phyloP scores from a whole-genome alignment of 2,329 filamentous ascomycete species.

The Cryphonectria naterciae region DNA sequence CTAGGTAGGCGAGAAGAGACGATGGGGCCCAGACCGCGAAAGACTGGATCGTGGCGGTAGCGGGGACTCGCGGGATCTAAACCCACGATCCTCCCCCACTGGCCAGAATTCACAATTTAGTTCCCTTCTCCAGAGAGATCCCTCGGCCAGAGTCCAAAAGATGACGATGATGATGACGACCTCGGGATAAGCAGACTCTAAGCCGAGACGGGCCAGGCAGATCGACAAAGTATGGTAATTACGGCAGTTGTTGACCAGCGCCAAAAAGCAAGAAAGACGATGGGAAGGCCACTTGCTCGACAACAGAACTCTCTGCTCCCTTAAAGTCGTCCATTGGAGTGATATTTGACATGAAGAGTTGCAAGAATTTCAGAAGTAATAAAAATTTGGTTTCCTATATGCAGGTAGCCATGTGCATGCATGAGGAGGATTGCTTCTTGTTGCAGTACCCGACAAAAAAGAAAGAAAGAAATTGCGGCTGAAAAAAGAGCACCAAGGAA shows the following conservation, averaged over 20 bases:
- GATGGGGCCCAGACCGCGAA: neutral
- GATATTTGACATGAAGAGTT: neutral
- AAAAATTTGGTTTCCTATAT: neutral
- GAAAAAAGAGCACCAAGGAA: slow-evolving; percentile 12
- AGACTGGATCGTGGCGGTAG: neutral
- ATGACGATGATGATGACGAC: slow-evolving; percentile 17
- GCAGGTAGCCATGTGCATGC: slow-evolving; percentile 11
- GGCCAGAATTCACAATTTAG: slow-evolving; percentile 15
- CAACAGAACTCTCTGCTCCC: neutral
- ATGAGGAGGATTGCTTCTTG: neutral
- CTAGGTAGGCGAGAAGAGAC: slow-evolving; percentile 3
- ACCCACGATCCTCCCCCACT: slow-evolving; percentile 16
- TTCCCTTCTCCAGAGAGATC: neutral
- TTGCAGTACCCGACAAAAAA: neutral
- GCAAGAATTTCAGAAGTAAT: neutral
- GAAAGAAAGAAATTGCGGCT: neutral
- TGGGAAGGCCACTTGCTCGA: neutral
- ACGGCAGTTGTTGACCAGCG: slow-evolving; percentile 8
- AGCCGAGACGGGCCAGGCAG: slow-evolving; percentile 2
- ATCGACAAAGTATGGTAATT: slow-evolving; percentile 1
- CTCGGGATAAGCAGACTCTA: slow-evolving; percentile 1
- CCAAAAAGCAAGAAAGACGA: slow-evolving; percentile 1
- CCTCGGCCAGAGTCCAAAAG: slow-evolving; percentile 3
- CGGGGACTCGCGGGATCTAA: slow-evolving; percentile 1
- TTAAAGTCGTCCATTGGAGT: neutral